Evolutionary conservation across 2,329 filamentous ascomycete genomes (phyloP).

Genomic region (Botryosphaeria dothidea): DNA sequence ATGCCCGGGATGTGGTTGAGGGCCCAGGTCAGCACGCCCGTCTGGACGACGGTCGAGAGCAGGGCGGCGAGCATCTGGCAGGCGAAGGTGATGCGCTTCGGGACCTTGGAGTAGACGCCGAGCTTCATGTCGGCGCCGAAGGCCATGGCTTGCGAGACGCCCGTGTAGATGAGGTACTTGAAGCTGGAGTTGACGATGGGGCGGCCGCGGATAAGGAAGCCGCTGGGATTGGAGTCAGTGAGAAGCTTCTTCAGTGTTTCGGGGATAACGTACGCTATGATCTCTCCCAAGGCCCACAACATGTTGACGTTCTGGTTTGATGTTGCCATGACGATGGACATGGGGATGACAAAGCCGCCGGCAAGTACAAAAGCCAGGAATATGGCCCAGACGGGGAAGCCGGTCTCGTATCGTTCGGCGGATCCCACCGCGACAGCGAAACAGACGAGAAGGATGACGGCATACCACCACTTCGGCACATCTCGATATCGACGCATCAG

Average conservation of each 20-base stretch:
- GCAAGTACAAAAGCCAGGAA: slow-evolving; percentile 42
- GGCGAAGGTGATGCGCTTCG: slow-evolving; percentile 68
- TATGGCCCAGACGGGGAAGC: slow-evolving; percentile 38
- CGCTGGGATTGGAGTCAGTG: slow-evolving; percentile 41
- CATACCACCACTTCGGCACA: slow-evolving; percentile 41
- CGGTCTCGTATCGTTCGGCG: slow-evolving; percentile 35
- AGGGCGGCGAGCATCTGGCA: slow-evolving; percentile 66
- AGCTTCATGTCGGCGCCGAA: slow-evolving; percentile 29
- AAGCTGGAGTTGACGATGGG: slow-evolving; percentile 55
- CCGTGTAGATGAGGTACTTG: slow-evolving; percentile 33
- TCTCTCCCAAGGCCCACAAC: slow-evolving; percentile 54
- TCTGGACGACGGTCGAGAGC: slow-evolving; percentile 66
- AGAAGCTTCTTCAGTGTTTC: no score
- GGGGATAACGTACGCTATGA: slow-evolving; percentile 34
- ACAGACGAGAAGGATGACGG: slow-evolving; percentile 57
- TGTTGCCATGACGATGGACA: slow-evolving; percentile 14
- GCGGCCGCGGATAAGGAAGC: slow-evolving; percentile 51
- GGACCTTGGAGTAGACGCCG: slow-evolving; percentile 56
- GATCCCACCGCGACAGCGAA: slow-evolving; percentile 32
- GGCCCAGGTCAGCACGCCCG: slow-evolving; percentile 62
- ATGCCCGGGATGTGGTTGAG: slow-evolving; percentile 61
- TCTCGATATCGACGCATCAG: slow-evolving; percentile 35
- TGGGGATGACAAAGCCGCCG: slow-evolving; percentile 51
- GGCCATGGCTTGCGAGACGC: slow-evolving; percentile 10
- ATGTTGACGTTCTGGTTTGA: slow-evolving; percentile 40